Conservation (phyloP, 352 stramenopile genomes). For the Phytophthora idaei region DNA sequence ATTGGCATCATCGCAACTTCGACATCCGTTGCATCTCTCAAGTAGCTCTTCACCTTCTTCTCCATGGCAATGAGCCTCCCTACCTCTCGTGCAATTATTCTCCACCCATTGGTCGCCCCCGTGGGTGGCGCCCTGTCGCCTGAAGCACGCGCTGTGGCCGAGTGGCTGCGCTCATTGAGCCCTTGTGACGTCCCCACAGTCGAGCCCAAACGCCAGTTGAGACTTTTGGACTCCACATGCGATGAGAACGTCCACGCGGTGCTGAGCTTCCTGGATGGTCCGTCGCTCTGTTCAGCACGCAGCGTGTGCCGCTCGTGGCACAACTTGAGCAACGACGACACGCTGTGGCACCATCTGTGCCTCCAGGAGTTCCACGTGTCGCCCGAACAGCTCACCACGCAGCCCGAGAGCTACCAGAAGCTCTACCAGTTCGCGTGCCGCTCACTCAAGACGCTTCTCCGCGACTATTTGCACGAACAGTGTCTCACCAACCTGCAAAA, state of each 20-base stretch:
- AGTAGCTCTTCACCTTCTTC: conserved; percentile 7
- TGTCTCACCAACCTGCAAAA: conserved; percentile 73
- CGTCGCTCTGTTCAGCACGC: conserved; percentile 61
- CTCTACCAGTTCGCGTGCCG: conserved; percentile 80
- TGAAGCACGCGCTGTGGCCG: conserved; percentile 35
- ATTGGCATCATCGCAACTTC: conserved; percentile 14
- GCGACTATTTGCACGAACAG: conserved; percentile 82
- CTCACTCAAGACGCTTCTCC: conserved; percentile 76
- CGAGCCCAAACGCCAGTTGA: conserved; percentile 26
- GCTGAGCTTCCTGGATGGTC: conserved; percentile 72
- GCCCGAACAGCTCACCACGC: conserved; percentile 63
- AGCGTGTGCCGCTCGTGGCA: conserved; percentile 66
- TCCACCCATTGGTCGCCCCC: conserved; percentile 67
- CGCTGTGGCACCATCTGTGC: conserved; percentile 73
- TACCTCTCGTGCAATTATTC: conserved; percentile 55
- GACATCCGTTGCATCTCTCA: conserved; percentile 11
- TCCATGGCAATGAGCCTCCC: conserved; percentile 13
- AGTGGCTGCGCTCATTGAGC: conserved; percentile 43
- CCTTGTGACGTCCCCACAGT: conserved; percentile 26
- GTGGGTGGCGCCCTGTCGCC: conserved; percentile 35
- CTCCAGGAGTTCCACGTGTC: conserved; percentile 76
- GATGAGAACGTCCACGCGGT: conserved; percentile 74
- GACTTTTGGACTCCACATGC: conserved; percentile 74
- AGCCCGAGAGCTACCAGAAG: conserved; percentile 67
- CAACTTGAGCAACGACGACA: conserved; percentile 57